A percentile compares a stretch with the other conserved stretches of the same genome.
These are phyloP conservation scores for Oldenlandia corymbosa DNA, from an alignment of 257 asterid genomes.

Conservation along the genomic window DNA sequence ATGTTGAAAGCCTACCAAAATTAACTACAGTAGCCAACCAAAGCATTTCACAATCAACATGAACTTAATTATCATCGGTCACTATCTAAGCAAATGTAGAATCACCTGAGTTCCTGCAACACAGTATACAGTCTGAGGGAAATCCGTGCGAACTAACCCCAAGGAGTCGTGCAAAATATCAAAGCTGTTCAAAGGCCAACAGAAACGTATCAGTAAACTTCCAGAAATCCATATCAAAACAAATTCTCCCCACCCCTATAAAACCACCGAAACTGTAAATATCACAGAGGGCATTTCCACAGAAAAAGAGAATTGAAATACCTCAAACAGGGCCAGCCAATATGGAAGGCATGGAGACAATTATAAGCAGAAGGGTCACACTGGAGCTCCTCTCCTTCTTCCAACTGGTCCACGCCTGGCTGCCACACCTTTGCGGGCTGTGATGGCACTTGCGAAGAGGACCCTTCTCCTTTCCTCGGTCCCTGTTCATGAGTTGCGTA, in stretches of 20 bases:
- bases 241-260: background rate
- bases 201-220: conserved; percentile 11
- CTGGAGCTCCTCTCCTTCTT: conserved; percentile 90
- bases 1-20: background rate
- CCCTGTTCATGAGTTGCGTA: conserved; percentile 26
- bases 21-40: background rate
- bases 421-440: conserved; percentile 75
- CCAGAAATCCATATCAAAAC: background rate
- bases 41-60: no score
- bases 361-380: conserved; percentile 89
- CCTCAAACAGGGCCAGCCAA: conserved; percentile 97
- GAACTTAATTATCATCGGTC: no score
- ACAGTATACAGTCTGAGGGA: conserved; percentile 76
- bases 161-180: conserved; percentile 78
- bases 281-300: background rate
- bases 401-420: conserved; percentile 82
- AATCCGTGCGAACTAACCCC: conserved; percentile 83
- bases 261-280: background rate
- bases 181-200: conserved; percentile 47
- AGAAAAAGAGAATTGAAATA: background rate
- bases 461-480: conserved; percentile 54
- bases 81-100: background rate
- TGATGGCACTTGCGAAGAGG: conserved; percentile 48
- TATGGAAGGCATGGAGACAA: conserved; percentile 70
- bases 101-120: conserved; percentile 88